phyloP scores from a whole-genome alignment of 208 protist genomes.

The Trypanosoma vivax region DNA sequence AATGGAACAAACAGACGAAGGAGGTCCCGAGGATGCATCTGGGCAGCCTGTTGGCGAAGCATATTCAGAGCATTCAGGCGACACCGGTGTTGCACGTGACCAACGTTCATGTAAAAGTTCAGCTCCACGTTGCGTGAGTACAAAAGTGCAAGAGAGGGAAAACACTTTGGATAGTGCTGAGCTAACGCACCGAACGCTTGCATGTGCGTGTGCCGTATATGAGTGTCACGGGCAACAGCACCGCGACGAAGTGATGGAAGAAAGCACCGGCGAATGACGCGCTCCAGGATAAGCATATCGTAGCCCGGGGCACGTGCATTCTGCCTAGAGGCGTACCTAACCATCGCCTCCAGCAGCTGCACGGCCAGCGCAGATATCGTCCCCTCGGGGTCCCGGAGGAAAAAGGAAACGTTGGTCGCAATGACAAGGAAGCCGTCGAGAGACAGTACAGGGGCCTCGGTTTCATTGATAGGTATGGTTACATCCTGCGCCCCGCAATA shows the following conservation, averaged over 20 bases:
- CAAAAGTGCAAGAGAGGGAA: slow-evolving; percentile 68
- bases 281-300: slow-evolving; percentile 40
- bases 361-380: slow-evolving; percentile 65
- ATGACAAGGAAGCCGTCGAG: slow-evolving; percentile 51
- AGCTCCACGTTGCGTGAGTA: slow-evolving; percentile 66
- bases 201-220: slow-evolving; percentile 75
- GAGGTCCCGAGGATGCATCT: slow-evolving; percentile 66
- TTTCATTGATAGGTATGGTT: slow-evolving; percentile 43
- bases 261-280: slow-evolving; percentile 60
- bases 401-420: slow-evolving; percentile 72
- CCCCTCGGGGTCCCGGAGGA: slow-evolving; percentile 74
- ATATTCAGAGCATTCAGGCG: slow-evolving; percentile 72
- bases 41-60: slow-evolving; percentile 37
- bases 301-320: slow-evolving; percentile 15
- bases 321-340: slow-evolving; percentile 54
- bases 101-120: slow-evolving; percentile 82
- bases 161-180: slow-evolving; percentile 44
- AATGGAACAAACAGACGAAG: slow-evolving; percentile 87
- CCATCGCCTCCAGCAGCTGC: slow-evolving; percentile 67
- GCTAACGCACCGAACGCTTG: slow-evolving; percentile 57
- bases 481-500: slow-evolving; percentile 67
- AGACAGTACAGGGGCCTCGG: slow-evolving; percentile 39
- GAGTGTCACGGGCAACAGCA: slow-evolving; percentile 64
- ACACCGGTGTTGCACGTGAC: slow-evolving; percentile 74
- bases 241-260: slow-evolving; percentile 79